phyloP scores from a whole-genome alignment of 495 filamentous ascomycete species.

The Choiromyces venosus region DNA sequence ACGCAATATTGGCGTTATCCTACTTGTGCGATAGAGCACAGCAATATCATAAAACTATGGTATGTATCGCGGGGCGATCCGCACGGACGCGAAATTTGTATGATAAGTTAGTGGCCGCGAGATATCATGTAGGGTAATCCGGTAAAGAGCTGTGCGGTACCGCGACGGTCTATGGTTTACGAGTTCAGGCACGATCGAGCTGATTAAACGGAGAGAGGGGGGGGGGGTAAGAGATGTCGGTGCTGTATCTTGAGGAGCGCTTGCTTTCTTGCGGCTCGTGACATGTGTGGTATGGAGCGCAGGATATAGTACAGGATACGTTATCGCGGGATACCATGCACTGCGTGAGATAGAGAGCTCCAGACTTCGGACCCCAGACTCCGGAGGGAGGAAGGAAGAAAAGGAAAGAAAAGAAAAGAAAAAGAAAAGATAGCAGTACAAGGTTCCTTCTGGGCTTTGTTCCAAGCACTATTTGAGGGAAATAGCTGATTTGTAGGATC shows the following conservation, averaged over 20 bases:
- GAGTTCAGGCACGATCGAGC: neutral
- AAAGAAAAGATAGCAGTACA: neutral
- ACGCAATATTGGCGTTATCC: conserved; percentile 2
- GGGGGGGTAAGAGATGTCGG: no score
- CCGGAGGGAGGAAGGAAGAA: no score
- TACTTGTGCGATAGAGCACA: neutral
- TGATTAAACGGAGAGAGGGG: neutral
- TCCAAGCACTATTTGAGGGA: neutral
- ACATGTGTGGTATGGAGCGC: neutral
- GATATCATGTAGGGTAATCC: no score
- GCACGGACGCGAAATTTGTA: conserved; percentile 3
- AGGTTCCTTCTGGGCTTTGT: neutral
- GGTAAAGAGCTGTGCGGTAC: no score
- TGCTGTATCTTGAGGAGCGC: no score
- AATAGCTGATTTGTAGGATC: conserved; percentile 2
- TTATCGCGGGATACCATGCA: neutral
- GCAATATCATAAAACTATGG: neutral
- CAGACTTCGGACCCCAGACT: no score
- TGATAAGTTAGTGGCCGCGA: no score
- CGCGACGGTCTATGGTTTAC: no score
- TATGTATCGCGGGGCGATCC: neutral
- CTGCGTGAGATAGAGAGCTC: no score
- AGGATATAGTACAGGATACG: no score
- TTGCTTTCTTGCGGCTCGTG: neutral
- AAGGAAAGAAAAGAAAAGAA: no score